These are phyloP conservation scores for Neurospora hispaniola DNA, from an alignment of 495 filamentous ascomycete species.

Conservation along the genomic window DNA sequence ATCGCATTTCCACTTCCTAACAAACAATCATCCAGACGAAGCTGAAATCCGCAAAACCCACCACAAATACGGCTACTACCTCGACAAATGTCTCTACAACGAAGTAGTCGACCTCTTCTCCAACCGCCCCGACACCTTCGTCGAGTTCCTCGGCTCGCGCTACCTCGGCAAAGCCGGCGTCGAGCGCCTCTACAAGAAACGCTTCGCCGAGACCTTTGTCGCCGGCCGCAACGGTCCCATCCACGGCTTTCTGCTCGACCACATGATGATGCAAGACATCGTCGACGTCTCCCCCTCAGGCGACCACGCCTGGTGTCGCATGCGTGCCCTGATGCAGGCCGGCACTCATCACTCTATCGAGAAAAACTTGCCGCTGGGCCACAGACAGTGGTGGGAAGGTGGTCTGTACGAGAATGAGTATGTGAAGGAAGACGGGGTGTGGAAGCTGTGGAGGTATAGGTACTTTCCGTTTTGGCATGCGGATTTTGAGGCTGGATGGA, in stretches of 20 bases:
- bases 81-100: constrained; percentile 49
- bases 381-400: constrained; percentile 47
- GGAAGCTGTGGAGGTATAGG: constrained; percentile 44
- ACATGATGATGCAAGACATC: constrained; percentile 47
- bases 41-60: constrained; percentile 43
- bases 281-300: constrained; percentile 36
- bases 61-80: constrained; percentile 48
- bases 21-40: constrained; percentile 24
- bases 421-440: constrained; percentile 40
- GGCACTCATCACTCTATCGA: constrained; percentile 39
- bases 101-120: constrained; percentile 43
- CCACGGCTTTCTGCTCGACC: constrained; percentile 44
- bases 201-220: constrained; percentile 38
- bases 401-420: constrained; percentile 51
- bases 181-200: constrained; percentile 41
- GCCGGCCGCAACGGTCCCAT: constrained; percentile 45
- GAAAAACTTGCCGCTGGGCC: constrained; percentile 37
- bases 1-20: not conserved
- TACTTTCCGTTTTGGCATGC: constrained; percentile 51
- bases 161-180: constrained; percentile 44
- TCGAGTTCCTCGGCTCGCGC: constrained; percentile 45
- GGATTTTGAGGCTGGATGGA: constrained; percentile 42
- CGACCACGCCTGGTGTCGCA: constrained; percentile 40
- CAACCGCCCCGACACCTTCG: constrained; percentile 42
- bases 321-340: constrained; percentile 45